These are phyloP conservation scores for Lactuca sativa DNA, from an alignment of 129 eudicot genomes.

Conservation along the genomic window DNA sequence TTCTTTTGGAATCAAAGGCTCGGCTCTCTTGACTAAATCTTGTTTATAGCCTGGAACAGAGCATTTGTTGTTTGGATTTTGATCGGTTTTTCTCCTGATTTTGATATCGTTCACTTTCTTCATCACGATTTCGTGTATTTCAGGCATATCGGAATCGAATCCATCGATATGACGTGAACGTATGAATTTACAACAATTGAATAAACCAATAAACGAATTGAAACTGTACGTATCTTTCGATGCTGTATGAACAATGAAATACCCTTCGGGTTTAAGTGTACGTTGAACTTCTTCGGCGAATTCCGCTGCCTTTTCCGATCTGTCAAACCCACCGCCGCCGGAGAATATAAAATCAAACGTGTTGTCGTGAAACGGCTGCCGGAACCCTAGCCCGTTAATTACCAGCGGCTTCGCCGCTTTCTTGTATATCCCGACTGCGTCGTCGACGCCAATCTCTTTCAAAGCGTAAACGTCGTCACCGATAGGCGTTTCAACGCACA, in stretches of 20 bases:
- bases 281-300: slow-evolving; percentile 60
- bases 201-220: slow-evolving; percentile 68
- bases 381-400: slow-evolving; percentile 41
- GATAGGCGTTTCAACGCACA: slow-evolving; percentile 59
- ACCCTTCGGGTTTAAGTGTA: slow-evolving; percentile 88
- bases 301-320: slow-evolving; percentile 34
- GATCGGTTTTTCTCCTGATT: slow-evolving; percentile 19
- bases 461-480: slow-evolving; percentile 80
- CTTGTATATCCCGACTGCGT: slow-evolving; percentile 54
- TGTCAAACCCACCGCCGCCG: slow-evolving; percentile 61
- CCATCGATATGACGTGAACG: slow-evolving; percentile 51
- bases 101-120: slow-evolving; percentile 34
- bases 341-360: slow-evolving; percentile 74
- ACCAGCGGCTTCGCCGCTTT: slow-evolving; percentile 68
- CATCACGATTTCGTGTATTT: slow-evolving; percentile 67
- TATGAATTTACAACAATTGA: slow-evolving; percentile 64
- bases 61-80: slow-evolving; percentile 33
- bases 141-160: slow-evolving; percentile 27
- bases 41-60: slow-evolving; percentile 60
- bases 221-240: slow-evolving; percentile 73
- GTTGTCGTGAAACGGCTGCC: slow-evolving; percentile 39
- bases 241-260: slow-evolving; percentile 67
- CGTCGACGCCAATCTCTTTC: slow-evolving; percentile 73
- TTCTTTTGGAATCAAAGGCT: slow-evolving; percentile 71
- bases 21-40: slow-evolving; percentile 60